These are phyloP conservation scores for Fusarium begoniae DNA, from an alignment of 2,329 filamentous ascomycete genomes.

Conservation along the genomic window DNA sequence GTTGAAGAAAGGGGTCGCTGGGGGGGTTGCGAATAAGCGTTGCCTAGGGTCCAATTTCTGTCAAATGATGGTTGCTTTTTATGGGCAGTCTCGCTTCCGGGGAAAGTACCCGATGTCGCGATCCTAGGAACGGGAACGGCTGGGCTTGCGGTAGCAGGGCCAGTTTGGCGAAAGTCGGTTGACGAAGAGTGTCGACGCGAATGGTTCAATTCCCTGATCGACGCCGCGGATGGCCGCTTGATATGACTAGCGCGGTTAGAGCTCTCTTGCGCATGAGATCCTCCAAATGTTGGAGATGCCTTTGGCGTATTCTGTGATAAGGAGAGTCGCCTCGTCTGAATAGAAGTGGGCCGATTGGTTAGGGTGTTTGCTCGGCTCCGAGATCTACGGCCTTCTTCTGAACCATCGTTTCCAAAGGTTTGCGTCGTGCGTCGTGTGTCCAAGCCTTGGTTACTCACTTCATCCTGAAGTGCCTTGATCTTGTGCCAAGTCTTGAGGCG, in stretches of 20 bases:
- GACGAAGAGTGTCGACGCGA: conserved; percentile 84
- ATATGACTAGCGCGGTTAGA: conserved; percentile 59
- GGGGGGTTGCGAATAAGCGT: conserved; percentile 53
- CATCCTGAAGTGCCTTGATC: conserved; percentile 90
- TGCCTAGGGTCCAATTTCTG: conserved; percentile 73
- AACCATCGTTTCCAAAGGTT: conserved; percentile 68
- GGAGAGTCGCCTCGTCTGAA: conserved; percentile 60
- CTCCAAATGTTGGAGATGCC: conserved; percentile 55
- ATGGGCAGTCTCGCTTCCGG: conserved; percentile 55
- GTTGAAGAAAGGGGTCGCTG: conserved; percentile 63
- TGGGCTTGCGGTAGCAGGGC: conserved; percentile 33
- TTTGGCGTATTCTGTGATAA: conserved; percentile 58
- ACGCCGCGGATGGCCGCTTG: conserved; percentile 79
- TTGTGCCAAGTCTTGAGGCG: conserved; percentile 96
- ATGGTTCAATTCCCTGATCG: conserved; percentile 82
- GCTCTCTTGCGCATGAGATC: conserved; percentile 55
- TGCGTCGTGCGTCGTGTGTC: conserved; percentile 62
- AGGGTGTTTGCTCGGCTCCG: conserved; percentile 68
- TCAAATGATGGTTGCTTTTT: conserved; percentile 77
- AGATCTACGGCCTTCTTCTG: conserved; percentile 60
- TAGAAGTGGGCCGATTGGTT: conserved; percentile 60
- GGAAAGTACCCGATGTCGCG: conserved; percentile 54
- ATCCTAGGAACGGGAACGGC: conserved; percentile 51
- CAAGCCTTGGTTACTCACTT: conserved; percentile 68
- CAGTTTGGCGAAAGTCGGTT: conserved; percentile 71